Percentiles rank a stretch among this genome's conserved stretches.
These are phyloP conservation scores for Claviceps pusilla DNA, from an alignment of 2,329 filamentous ascomycete species.

Conservation along the genomic window DNA sequence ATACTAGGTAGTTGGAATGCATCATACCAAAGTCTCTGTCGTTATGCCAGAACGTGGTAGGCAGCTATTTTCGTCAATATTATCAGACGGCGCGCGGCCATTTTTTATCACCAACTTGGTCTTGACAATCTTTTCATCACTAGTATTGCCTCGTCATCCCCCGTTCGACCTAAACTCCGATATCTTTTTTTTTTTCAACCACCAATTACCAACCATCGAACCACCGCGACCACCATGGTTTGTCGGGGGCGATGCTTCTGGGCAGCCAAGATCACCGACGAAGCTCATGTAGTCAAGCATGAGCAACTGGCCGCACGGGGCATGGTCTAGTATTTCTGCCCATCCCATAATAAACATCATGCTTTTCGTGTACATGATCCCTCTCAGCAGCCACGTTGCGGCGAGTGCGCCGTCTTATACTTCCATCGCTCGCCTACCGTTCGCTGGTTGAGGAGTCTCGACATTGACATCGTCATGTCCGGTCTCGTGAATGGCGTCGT, in stretches of 20 bases:
- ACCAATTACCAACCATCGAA: neutral
- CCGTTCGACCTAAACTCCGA: neutral
- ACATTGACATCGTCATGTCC: constrained; percentile 6
- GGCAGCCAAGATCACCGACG: neutral
- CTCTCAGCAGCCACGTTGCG: constrained; percentile 16
- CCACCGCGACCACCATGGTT: constrained; percentile 5
- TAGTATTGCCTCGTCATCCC: neutral
- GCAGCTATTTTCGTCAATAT: neutral
- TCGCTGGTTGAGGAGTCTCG: constrained; percentile 11
- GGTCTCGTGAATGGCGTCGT: neutral
- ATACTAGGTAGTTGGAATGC: too few relatives aligned
- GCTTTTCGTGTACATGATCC: constrained; percentile 8
- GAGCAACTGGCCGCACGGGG: constrained; percentile 6
- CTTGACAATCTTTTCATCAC: neutral
- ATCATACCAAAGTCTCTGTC: neutral
- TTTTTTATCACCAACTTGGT: neutral
- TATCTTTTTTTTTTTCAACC: neutral
- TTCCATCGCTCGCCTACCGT: constrained; percentile 7
- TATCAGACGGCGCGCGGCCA: neutral
- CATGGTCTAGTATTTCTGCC: constrained; percentile 18
- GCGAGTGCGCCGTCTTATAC: constrained; percentile 20
- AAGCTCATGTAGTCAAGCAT: constrained; percentile 10
- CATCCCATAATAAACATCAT: constrained; percentile 15
- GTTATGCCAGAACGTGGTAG: neutral
- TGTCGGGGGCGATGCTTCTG: constrained; percentile 15